Evolutionary conservation across 768 basidiomycete genomes (phyloP).

Genomic region (Boletus edulis): DNA sequence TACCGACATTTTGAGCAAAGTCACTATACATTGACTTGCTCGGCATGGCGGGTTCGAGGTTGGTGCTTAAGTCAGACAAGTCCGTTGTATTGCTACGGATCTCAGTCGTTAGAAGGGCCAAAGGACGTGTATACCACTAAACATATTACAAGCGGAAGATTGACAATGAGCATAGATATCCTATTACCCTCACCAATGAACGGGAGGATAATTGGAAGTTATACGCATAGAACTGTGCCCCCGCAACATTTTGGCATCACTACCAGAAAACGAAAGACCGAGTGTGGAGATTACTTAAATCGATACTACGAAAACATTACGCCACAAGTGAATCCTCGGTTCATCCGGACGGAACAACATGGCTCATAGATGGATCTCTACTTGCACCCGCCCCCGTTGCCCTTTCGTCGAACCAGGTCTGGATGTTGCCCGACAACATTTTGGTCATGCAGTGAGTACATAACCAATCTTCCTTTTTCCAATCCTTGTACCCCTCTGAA

Average conservation of each 20-base stretch:
- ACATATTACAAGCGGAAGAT: slow-evolving; percentile 4
- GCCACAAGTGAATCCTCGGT: not conserved
- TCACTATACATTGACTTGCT: slow-evolving; percentile 40
- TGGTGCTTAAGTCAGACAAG: not conserved
- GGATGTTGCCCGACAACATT: slow-evolving; percentile 15
- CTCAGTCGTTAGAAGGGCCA: not conserved
- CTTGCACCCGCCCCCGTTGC: not conserved
- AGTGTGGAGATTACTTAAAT: too few species aligned
- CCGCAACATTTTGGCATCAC: not conserved
- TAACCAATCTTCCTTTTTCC: slow-evolving; percentile 32
- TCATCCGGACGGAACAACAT: not conserved
- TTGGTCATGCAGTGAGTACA: slow-evolving; percentile 29
- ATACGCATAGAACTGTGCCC: not conserved
- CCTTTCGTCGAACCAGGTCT: slow-evolving; percentile 11
- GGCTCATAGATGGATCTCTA: not conserved
- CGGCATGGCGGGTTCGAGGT: not conserved
- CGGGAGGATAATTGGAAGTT: not conserved
- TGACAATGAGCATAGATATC: not conserved
- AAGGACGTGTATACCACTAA: slow-evolving; percentile 24
- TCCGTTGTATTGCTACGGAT: not conserved
- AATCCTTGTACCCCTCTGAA: slow-evolving; percentile 20
- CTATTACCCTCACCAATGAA: not conserved
- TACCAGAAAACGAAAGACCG: not conserved
- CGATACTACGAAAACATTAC: not conserved
- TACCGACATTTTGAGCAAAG: slow-evolving; percentile 65